These are phyloP conservation scores for Tetradesmus obliquus DNA, from an alignment of 139 green algal genomes.

Conservation along the genomic window DNA sequence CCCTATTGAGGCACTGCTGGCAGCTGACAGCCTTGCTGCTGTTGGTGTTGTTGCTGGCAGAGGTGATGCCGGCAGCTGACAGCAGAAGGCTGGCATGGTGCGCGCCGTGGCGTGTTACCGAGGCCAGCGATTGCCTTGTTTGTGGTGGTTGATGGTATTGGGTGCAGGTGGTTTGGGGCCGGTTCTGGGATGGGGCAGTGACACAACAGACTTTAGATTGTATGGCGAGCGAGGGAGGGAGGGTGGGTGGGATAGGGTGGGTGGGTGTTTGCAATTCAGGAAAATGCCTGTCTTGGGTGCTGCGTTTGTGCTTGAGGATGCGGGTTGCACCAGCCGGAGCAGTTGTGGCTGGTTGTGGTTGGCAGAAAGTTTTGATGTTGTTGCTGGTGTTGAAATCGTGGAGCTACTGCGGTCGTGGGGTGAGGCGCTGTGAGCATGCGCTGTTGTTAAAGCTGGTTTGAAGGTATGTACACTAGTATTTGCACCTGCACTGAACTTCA, in stretches of 20 bases:
- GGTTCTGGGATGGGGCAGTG: neutral
- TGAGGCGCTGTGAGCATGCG: neutral
- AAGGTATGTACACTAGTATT: neutral
- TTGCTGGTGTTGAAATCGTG: neutral
- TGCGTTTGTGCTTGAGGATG: neutral
- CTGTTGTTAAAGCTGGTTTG: neutral
- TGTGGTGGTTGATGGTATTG: neutral
- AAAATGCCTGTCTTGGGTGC: too few species aligned
- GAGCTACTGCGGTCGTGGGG: neutral
- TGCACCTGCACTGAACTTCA: neutral
- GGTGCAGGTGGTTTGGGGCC: neutral
- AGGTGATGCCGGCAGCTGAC: too few species aligned
- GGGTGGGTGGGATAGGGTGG: too few species aligned
- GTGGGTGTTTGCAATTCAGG: too few species aligned
- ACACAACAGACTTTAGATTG: neutral
- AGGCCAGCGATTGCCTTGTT: too few species aligned
- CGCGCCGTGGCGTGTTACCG: neutral
- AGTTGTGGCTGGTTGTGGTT: neutral
- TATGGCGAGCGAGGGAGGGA: too few species aligned
- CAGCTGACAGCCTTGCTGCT: too few species aligned
- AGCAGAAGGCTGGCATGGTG: slow-evolving; percentile 7
- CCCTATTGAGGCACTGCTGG: too few species aligned
- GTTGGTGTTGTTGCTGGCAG: too few species aligned
- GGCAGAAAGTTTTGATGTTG: neutral
- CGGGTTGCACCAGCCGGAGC: neutral